Conservation (phyloP, 1,284 basidiomycete species). For the Ganoderma lingzhi region DNA sequence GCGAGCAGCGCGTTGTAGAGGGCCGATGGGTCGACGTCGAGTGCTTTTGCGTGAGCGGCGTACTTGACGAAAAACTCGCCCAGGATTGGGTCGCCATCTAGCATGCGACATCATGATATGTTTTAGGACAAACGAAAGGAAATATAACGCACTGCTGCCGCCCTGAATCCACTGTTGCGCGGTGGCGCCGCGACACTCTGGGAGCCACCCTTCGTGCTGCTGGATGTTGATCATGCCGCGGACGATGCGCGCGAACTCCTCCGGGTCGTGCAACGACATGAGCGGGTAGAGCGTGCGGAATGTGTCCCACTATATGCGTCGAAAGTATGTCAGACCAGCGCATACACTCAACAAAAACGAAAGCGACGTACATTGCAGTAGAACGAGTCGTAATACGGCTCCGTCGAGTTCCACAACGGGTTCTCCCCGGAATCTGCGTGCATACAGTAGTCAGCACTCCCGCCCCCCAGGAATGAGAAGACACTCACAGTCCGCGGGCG, state of each 20-base stretch:
- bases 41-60: constrained; percentile 51
- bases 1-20: constrained; percentile 61
- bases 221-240: constrained; percentile 73
- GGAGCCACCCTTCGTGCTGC: constrained; percentile 72
- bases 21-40: constrained; percentile 56
- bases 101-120: neutral
- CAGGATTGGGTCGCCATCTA: constrained; percentile 70
- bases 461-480: too few species aligned
- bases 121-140: neutral
- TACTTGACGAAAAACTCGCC: constrained; percentile 75
- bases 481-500: constrained; percentile 70
- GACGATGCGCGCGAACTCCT: constrained; percentile 62
- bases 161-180: constrained; percentile 63
- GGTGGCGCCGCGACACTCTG: constrained; percentile 66
- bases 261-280: constrained; percentile 68
- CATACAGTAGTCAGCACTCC: too few species aligned
- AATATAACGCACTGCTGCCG: constrained; percentile 59
- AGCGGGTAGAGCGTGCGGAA: constrained; percentile 67
- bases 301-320: constrained; percentile 63
- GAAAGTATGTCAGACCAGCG: neutral
- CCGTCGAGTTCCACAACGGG: constrained; percentile 67
- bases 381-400: constrained; percentile 73
- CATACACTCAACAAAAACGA: neutral
- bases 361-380: constrained; percentile 44
- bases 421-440: constrained; percentile 81